Base-by-base conservation (phyloP, 2,329 filamentous ascomycete genomes). In the Cladosporium sp. region DNA sequence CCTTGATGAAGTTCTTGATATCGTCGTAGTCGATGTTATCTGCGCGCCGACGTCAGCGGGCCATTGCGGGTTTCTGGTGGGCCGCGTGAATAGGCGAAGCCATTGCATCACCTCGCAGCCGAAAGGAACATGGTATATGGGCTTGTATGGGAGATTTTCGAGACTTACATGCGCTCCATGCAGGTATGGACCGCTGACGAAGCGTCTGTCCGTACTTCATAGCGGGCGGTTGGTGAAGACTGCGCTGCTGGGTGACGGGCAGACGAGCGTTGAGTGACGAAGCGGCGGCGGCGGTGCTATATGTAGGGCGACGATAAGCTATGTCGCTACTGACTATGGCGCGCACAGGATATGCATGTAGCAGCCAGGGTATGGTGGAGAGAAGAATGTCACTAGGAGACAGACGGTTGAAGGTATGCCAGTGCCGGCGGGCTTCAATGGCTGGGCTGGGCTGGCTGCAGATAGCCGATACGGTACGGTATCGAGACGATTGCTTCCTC, bases 11-110 rank as follows among this genome's bases (percentile, higher is more conserved):
- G 66, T 87, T 79, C 69, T 94, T 94, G 56, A 94, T 78, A 42
- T 86, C 86, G 67, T 92, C 88, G 75, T 94, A 94, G 68, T 93
- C 88, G 69, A 94, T 82, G 69, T 94, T 93, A 67, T 91, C 85
- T 88, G 66, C 29, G 36, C 35, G 27, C 11, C 27, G 35, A 47
- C 13, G 41, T 47, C 35, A 51, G 40, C 32, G 36, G 36, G 45
- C 12, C 41, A 25, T 43, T 33, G 50, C 52, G 47, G 54, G 52
- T 32, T 27, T 45, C 22, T 30, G 41, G 41, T 38, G 30, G 35
- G 49, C 40, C 49, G 47, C 30, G 39, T 32, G n/a, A 29, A 11
- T 16, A 29, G 15, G 38, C 25, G 7, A 38, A 43, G 47, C 47
- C 41, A 33, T 41, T 49, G 29, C 35, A 41, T 25, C 30, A 41